Conservation (phyloP, 148 eudicot species). For the Agrostemma githago region DNA sequence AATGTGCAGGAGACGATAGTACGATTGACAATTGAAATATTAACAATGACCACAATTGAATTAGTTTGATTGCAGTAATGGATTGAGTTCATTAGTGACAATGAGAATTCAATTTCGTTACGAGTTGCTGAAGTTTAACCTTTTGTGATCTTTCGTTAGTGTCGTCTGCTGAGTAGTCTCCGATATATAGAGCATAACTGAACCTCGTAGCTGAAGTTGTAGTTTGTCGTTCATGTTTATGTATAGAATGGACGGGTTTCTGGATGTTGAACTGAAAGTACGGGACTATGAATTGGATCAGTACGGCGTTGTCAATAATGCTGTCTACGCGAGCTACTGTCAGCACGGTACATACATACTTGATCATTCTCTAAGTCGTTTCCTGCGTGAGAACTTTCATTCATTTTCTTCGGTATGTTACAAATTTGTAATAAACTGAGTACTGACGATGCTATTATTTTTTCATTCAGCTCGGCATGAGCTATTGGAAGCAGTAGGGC, state of each 20-base stretch:
- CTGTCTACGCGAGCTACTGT: constrained; percentile 72
- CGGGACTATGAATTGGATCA: constrained; percentile 90
- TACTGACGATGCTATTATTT: background rate
- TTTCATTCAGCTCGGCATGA: constrained; percentile 61
- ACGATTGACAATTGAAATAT: no score
- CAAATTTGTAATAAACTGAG: constrained; percentile 5
- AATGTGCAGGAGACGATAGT: no score
- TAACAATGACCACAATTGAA: no score
- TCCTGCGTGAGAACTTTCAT: background rate
- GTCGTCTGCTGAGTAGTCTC: no score
- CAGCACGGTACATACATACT: constrained; percentile 56
- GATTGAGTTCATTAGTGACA: no score
- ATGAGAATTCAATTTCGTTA: background rate
- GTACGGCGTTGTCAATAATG: constrained; percentile 96
- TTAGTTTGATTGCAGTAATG: no score
- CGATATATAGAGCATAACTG: no score
- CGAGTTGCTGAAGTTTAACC: background rate
- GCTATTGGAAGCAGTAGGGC: constrained; percentile 64
- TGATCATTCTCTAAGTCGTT: background rate
- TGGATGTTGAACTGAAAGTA: constrained; percentile 68
- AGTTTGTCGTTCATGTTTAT: background rate
- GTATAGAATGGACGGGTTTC: constrained; percentile 54
- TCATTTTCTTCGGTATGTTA: background rate
- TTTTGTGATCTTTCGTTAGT: background rate
- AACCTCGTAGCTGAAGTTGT: background rate